Percentiles rank a stretch among this genome's conserved stretches.
Conservation (phyloP, 164 flowering plant genomes). For the Magnolia officinalis region DNA sequence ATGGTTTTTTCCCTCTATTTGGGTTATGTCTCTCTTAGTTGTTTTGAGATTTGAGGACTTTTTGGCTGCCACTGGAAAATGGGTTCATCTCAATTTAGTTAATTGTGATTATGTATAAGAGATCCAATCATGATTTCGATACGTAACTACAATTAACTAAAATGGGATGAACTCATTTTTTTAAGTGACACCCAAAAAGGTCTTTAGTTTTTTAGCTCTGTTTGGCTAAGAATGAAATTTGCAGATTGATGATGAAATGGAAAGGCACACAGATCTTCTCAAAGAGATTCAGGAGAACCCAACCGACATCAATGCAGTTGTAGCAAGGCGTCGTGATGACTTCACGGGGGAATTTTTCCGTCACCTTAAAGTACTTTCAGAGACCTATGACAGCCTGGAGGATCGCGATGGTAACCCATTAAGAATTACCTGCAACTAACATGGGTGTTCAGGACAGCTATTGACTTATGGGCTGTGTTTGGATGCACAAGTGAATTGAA, state of each 20-base stretch:
- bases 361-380: conserved; percentile 62
- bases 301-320: conserved; percentile 67
- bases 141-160: neutral
- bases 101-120: neutral
- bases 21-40: neutral
- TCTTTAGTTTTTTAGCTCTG: neutral
- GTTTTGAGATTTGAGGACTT: too few species aligned
- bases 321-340: conserved; percentile 66
- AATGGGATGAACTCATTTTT: neutral
- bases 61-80: too few species aligned
- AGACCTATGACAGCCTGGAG: conserved; percentile 66
- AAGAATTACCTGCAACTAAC: neutral
- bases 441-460: neutral
- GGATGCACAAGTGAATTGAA: too few species aligned
- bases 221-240: conserved; percentile 31
- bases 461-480: too few species aligned
- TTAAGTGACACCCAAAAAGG: neutral
- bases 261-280: conserved; percentile 62
- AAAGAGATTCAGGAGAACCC: conserved; percentile 77
- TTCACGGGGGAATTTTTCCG: conserved; percentile 84
- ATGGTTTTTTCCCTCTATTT: neutral
- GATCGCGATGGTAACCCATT: conserved; percentile 81
- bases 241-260: conserved; percentile 95
- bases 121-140: neutral
- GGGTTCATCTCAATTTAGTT: neutral